Conservation (phyloP, 176 grass and related monocot genomes). For the Areca catechu region DNA sequence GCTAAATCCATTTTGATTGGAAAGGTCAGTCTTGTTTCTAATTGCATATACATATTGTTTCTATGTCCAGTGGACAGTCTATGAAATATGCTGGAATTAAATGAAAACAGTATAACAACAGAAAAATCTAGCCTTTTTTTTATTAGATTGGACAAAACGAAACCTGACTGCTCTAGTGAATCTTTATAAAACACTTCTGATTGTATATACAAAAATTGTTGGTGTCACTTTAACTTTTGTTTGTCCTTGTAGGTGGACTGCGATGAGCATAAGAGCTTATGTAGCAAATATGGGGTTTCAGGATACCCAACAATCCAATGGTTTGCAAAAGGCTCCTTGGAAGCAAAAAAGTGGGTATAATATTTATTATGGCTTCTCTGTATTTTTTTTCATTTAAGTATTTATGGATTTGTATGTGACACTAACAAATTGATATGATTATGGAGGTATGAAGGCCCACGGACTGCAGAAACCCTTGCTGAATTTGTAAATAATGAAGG, state of each 20-base stretch:
- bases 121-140: no score
- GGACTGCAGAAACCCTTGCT: conserved; percentile 62
- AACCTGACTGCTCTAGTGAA: no score
- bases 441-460: conserved; percentile 77
- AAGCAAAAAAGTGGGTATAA: conserved; percentile 71
- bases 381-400: no score
- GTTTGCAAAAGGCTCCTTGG: conserved; percentile 94
- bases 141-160: no score
- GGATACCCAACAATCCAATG: conserved; percentile 95
- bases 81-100: no score
- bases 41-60: not conserved
- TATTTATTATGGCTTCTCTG: not conserved
- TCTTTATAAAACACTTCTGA: no score
- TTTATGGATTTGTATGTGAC: not conserved
- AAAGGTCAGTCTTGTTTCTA: conserved; percentile 42
- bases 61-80: not conserved
- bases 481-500: conserved; percentile 92
- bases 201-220: not conserved
- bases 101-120: no score
- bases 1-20: conserved; percentile 85
- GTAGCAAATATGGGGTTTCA: conserved; percentile 94
- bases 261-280: conserved; percentile 82
- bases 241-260: conserved; percentile 72
- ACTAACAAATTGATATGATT: not conserved
- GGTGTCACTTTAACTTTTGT: conserved; percentile 9